Conservation (phyloP, 352 stramenopile species). For the Sclerospora graminicola region DNA sequence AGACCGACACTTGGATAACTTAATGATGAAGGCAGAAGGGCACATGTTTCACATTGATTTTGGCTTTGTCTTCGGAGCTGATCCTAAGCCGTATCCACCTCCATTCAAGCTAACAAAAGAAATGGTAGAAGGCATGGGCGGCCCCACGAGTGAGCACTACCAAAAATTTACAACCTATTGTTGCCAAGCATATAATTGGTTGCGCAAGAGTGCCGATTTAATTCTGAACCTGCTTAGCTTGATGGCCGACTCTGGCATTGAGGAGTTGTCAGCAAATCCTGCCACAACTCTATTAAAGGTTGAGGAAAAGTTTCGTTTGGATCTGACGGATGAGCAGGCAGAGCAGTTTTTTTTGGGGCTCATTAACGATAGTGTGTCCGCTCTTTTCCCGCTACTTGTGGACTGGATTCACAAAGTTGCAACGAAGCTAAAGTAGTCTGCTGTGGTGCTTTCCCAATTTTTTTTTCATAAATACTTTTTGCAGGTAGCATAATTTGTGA, state of each 20-base stretch:
- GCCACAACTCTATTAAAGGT: constrained; percentile 83
- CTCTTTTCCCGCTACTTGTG: constrained; percentile 83
- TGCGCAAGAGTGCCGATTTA: constrained; percentile 96
- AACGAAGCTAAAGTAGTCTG: constrained; percentile 42
- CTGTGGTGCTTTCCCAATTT: too few species aligned
- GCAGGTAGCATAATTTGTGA: too few species aligned
- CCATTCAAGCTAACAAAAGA: constrained; percentile 96
- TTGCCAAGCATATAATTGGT: constrained; percentile 88
- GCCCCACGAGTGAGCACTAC: constrained; percentile 86
- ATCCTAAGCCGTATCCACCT: constrained; percentile 98
- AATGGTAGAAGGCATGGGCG: constrained; percentile 97
- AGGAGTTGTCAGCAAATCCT: constrained; percentile 82
- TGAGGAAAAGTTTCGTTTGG: constrained; percentile 94
- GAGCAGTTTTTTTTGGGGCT: constrained; percentile 95
- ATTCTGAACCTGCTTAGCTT: constrained; percentile 98
- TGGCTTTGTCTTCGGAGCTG: constrained; percentile 97
- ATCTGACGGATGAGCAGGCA: constrained; percentile 96
- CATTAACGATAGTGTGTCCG: constrained; percentile 92
- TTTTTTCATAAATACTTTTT: too few species aligned
- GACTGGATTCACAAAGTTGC: constrained; percentile 85
- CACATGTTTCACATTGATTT: constrained; percentile 99
- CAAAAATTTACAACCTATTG: constrained; percentile 89
- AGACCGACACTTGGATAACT: constrained; percentile 99
- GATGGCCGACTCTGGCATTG: constrained; percentile 98
- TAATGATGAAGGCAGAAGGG: constrained; percentile 95